These are phyloP conservation scores for Mucor racemosus DNA, from an alignment of 371 early-diverging fungal species.

Conservation along the genomic window DNA sequence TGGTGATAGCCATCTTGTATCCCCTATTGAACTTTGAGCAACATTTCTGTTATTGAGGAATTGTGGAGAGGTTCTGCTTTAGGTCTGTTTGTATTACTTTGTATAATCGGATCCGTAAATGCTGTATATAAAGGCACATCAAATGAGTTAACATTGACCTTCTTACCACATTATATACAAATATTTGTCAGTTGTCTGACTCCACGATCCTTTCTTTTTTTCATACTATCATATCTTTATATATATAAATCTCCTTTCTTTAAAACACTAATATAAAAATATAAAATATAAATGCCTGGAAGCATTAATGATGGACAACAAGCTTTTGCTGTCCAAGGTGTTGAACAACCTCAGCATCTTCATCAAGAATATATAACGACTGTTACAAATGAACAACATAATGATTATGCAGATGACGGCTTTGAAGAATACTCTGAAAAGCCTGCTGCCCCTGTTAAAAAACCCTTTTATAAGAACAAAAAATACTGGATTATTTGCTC, in stretches of 20 bases:
- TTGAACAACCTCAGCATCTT: slow-evolving; percentile 9
- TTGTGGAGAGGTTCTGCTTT: slow-evolving; percentile 18
- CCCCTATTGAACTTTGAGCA: slow-evolving; percentile 18
- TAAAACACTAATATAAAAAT: not conserved
- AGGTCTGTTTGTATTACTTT: not conserved
- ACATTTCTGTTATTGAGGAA: slow-evolving; percentile 14
- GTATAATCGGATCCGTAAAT: not conserved
- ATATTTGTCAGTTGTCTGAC: not conserved
- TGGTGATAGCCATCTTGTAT: slow-evolving; percentile 23
- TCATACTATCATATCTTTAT: not conserved
- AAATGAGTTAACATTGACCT: slow-evolving; percentile 1
- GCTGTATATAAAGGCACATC: slow-evolving; percentile 6
- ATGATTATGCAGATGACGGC: slow-evolving; percentile 12
- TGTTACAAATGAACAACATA: slow-evolving; percentile 10
- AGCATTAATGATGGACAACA: slow-evolving; percentile 16
- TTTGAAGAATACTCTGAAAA: slow-evolving; percentile 54
- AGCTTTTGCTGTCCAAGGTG: slow-evolving; percentile 18
- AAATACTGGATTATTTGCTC: slow-evolving; percentile 66
- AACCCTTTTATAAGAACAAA: slow-evolving; percentile 57
- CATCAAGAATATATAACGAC: slow-evolving; percentile 13
- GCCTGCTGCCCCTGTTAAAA: slow-evolving; percentile 39
- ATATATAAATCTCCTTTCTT: slow-evolving; percentile 1
- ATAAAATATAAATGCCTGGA: slow-evolving; percentile 19
- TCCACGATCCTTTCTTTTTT: slow-evolving; percentile 8
- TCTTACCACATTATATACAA: not conserved